phyloP scores from a whole-genome alignment of 768 basidiomycete genomes.

The Termitomyces sp. region DNA sequence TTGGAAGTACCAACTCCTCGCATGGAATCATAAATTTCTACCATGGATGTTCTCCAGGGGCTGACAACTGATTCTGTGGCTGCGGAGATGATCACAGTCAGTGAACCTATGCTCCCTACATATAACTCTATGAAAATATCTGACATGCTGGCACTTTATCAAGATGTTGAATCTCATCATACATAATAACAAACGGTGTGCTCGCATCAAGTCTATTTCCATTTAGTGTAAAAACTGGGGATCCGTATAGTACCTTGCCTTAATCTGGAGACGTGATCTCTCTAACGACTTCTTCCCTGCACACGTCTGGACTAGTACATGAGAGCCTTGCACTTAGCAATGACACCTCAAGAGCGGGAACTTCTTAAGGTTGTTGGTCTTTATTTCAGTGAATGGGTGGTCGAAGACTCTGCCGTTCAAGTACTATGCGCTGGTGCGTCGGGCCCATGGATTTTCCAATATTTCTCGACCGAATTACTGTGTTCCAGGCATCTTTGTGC shows the following conservation, averaged over 20 bases:
- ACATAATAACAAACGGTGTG: too few relatives aligned
- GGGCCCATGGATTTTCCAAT: background rate
- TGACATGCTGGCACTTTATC: too few relatives aligned
- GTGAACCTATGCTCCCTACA: too few relatives aligned
- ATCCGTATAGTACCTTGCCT: background rate
- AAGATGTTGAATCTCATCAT: too few relatives aligned
- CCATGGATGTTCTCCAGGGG: too few relatives aligned
- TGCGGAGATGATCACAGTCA: too few relatives aligned
- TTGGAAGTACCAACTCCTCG: too few relatives aligned
- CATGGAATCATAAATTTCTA: too few relatives aligned
- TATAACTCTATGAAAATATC: too few relatives aligned
- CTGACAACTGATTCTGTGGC: too few relatives aligned
- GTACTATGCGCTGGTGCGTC: background rate
- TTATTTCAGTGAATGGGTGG: background rate
- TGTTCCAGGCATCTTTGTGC: background rate
- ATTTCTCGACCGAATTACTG: background rate
- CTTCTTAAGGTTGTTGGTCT: background rate
- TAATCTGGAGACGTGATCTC: background rate
- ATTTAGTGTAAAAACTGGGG: too few relatives aligned
- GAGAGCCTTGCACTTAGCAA: background rate
- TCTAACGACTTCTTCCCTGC: background rate
- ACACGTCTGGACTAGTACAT: background rate
- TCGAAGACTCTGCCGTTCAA: background rate
- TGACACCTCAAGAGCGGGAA: background rate
- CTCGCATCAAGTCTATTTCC: too few relatives aligned